phyloP scores from a whole-genome alignment of 2,329 filamentous ascomycete species.

The Beauveria varroae region DNA sequence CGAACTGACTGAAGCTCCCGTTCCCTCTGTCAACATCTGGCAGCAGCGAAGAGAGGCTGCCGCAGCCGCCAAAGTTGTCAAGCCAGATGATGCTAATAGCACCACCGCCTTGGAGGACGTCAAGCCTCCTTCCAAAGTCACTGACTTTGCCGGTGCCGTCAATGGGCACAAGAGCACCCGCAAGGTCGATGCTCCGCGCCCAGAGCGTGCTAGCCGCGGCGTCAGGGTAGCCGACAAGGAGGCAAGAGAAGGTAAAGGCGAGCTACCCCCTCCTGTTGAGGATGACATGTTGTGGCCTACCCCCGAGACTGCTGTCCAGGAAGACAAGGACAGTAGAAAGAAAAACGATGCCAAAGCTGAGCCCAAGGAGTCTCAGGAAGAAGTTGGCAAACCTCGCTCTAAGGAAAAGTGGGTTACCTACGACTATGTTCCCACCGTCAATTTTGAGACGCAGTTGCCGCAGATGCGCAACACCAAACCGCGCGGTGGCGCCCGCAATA shows the following conservation, averaged over 20 bases:
- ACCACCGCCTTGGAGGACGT: conserved; percentile 29
- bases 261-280: conserved; percentile 54
- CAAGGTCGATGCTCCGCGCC: conserved; percentile 31
- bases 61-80: conserved; percentile 13
- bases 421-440: conserved; percentile 74
- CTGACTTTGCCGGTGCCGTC: conserved; percentile 17
- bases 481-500: conserved; percentile 40
- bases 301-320: conserved; percentile 63
- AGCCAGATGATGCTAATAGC: conserved; percentile 33
- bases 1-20: conserved; percentile 70
- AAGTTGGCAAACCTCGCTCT: conserved; percentile 43
- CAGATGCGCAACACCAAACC: conserved; percentile 41
- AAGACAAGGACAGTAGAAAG: conserved; percentile 65
- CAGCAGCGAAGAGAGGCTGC: conserved; percentile 62
- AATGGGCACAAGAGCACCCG: conserved; percentile 35
- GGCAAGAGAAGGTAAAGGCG: conserved; percentile 24
- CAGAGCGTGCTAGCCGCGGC: conserved; percentile 35
- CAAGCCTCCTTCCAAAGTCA: conserved; percentile 28
- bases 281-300: conserved; percentile 87
- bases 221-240: conserved; percentile 38
- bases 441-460: conserved; percentile 77
- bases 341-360: conserved; percentile 54
- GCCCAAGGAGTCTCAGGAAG: conserved; percentile 43
- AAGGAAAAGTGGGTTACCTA: conserved; percentile 85
- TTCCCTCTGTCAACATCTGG: conserved; percentile 85